phyloP scores from a whole-genome alignment of 257 asterid genomes.

The Agastache rugosa region DNA sequence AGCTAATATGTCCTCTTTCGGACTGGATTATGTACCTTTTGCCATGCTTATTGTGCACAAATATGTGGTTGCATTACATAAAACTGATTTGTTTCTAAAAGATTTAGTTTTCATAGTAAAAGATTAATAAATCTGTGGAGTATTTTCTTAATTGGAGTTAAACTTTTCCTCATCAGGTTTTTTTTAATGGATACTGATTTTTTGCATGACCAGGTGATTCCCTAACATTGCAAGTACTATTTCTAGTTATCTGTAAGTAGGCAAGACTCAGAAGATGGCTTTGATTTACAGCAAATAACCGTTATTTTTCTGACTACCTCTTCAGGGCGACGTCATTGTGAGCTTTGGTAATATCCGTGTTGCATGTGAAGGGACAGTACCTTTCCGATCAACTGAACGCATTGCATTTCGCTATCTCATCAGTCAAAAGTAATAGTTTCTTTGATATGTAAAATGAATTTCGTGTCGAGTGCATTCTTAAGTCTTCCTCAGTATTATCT shows the following conservation, averaged over 20 bases:
- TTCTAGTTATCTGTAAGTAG: background rate
- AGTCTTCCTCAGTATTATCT: background rate
- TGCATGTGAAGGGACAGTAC: conserved; percentile 96
- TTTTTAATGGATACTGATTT: conserved; percentile 15
- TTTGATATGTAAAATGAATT: conserved; percentile 24
- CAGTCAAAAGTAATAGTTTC: conserved; percentile 67
- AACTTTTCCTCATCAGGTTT: background rate
- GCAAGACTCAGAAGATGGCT: conserved; percentile 13
- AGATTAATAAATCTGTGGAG: background rate
- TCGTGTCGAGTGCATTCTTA: conserved; percentile 12
- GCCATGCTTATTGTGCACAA: background rate
- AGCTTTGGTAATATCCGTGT: conserved; percentile 85
- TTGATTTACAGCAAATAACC: conserved; percentile 30
- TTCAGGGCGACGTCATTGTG: conserved; percentile 93
- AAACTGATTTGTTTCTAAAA: background rate
- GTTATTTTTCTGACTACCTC: conserved; percentile 30
- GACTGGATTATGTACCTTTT: background rate
- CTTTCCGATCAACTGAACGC: conserved; percentile 87
- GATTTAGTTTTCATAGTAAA: background rate
- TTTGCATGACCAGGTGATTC: conserved; percentile 17
- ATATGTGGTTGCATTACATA: background rate
- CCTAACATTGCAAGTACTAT: background rate
- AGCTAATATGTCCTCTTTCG: background rate
- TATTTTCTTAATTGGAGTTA: background rate
- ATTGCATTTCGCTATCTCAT: conserved; percentile 94